Conservation (phyloP, 2,329 filamentous ascomycete genomes). For the Trichoderma guizhouense region DNA sequence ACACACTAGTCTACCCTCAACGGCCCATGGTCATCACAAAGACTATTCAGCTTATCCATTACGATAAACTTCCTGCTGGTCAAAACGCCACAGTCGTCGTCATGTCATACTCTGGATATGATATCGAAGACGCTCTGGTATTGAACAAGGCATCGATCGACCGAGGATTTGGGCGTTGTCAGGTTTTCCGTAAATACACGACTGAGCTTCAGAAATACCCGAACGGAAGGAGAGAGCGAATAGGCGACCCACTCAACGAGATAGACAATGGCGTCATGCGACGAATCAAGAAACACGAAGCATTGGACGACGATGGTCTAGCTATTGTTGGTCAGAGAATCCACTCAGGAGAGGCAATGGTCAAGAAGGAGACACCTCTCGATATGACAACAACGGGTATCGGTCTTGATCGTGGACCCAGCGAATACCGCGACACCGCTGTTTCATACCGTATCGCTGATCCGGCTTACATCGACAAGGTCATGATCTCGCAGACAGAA, state of each 20-base stretch:
- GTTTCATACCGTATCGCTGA: conserved; percentile 81
- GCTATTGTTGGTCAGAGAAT: conserved; percentile 82
- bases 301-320: conserved; percentile 81
- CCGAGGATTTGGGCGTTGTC: conserved; percentile 91
- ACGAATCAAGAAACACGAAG: conserved; percentile 64
- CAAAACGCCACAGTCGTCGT: conserved; percentile 97
- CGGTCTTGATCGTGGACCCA: conserved; percentile 61
- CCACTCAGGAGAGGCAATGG: conserved; percentile 75
- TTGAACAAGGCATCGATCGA: conserved; percentile 95
- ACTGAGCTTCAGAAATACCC: conserved; percentile 85
- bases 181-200: conserved; percentile 94
- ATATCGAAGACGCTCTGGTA: conserved; percentile 97
- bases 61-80: conserved; percentile 93
- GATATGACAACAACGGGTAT: conserved; percentile 73
- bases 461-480: conserved; percentile 89
- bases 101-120: conserved; percentile 99
- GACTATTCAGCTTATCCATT: conserved; percentile 93
- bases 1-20: conserved; percentile 96
- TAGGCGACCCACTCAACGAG: conserved; percentile 54
- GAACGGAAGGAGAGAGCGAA: conserved; percentile 69
- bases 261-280: conserved; percentile 59
- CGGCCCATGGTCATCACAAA: conserved; percentile 96
- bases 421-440: conserved; percentile 64
- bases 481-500: conserved; percentile 88
- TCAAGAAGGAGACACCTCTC: conserved; percentile 83